Evolutionary conservation across 2,329 filamentous ascomycete species (phyloP).

Genomic region (Alternaria panax): DNA sequence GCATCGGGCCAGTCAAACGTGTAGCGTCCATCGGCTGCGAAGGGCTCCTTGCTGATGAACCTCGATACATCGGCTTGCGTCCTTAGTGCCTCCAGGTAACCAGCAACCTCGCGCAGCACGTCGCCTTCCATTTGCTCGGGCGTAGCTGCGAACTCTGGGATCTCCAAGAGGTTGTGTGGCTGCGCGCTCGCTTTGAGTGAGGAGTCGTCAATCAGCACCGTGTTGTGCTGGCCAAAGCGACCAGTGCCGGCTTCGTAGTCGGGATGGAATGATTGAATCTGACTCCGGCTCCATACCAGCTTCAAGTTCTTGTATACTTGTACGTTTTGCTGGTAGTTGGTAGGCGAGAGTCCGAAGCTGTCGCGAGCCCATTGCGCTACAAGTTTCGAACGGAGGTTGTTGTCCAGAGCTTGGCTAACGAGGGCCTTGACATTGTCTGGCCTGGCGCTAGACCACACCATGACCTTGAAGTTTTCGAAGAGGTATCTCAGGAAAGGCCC

Average conservation of each 20-base stretch:
- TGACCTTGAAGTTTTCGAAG: conserved; percentile 76
- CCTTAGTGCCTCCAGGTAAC: conserved; percentile 61
- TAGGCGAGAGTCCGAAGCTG: conserved; percentile 69
- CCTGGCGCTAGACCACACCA: conserved; percentile 89
- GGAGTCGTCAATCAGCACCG: conserved; percentile 88
- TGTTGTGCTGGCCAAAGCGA: conserved; percentile 82
- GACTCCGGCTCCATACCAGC: conserved; percentile 68
- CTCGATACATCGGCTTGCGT: conserved; percentile 67
- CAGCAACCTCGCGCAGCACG: conserved; percentile 60
- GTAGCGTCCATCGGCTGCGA: conserved; percentile 38
- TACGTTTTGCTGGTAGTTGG: conserved; percentile 73
- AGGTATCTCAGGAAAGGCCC: conserved; percentile 75
- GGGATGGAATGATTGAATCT: conserved; percentile 55
- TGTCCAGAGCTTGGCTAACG: conserved; percentile 69
- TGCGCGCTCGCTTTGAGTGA: conserved; percentile 80
- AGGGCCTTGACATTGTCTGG: conserved; percentile 75
- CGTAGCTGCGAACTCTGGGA: conserved; percentile 75
- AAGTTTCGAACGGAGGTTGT: conserved; percentile 62
- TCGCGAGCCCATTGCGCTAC: conserved; percentile 81
- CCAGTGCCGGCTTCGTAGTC: conserved; percentile 36
- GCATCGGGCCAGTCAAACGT: conserved; percentile 36
- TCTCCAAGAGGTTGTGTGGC: conserved; percentile 80
- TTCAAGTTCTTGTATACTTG: conserved; percentile 90
- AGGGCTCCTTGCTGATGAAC: conserved; percentile 59
- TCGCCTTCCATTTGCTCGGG: conserved; percentile 52